Evolutionary conservation across 257 asterid genomes (phyloP), one percentile per base, ranked within the genome.

Genomic region (Nicotiana attenuata): DNA sequence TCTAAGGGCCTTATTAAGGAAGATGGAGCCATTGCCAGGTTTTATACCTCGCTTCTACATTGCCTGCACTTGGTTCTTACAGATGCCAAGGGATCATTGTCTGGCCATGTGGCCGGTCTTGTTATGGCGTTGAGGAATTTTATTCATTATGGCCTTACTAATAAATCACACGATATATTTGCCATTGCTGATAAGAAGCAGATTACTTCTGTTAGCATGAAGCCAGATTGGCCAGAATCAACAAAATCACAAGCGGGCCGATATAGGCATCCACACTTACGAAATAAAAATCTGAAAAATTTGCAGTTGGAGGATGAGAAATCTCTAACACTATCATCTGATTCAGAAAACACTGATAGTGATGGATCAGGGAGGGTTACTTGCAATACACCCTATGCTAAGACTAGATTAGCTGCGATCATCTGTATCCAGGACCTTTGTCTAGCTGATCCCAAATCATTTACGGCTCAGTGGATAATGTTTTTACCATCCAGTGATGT

Each of bases 381-480:
- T 82, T 84, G 85, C 81, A 80, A 84, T 85, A 87, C 59, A 47
- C 86, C 50, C 81, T 91, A 86, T 78, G 93, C 88, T 20, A 90
- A 88, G 88, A 89, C 97, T 84, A 91, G 99, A 86, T 77, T 95
- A 80, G 92, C 94, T 88, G 97, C 98, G 38, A 92, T 95, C 79
- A 66, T 88, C 76, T 95, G 99, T 83, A 89, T 95, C 84, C 99
- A 92, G 95, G 99, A 95, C 91, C 94, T 95, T 22, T 93, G 97
- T 82, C 93, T 90, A 85, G 97, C 93, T 82, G 99, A 95, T 88
- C 93, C 99, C 66, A 93, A 92, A 84, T 88, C 88, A 81, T 92
- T 95, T 87, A 91, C 93, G 41, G 85, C 96, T 78, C 97, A 95
- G 71, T 93, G 97, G 99, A 91, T 96, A 75, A 88, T 91, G 91